phyloP scores from a whole-genome alignment of 2,329 filamentous ascomycete species.

The Ascochyta pisi region DNA sequence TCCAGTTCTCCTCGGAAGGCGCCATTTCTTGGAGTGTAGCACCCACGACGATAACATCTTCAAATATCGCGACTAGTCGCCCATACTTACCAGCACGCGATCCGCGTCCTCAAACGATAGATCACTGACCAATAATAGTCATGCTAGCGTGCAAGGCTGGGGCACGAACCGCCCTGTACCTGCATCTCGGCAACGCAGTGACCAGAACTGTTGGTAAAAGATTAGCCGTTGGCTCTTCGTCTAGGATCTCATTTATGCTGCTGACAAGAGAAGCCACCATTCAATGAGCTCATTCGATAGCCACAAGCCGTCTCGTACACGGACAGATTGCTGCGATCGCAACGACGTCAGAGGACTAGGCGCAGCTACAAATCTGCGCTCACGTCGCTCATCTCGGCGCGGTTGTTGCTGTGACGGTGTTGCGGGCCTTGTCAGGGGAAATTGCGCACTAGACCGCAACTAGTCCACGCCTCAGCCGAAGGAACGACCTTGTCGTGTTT shows the following conservation, averaged over 20 bases:
- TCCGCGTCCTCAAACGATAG: constrained; percentile 24
- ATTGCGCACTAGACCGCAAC: constrained; percentile 13
- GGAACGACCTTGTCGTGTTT: constrained; percentile 15
- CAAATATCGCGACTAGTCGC: constrained; percentile 23
- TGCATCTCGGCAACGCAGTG: constrained; percentile 27
- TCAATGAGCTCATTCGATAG: neutral
- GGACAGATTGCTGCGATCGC: neutral
- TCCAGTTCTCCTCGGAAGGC: neutral
- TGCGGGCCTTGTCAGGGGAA: constrained; percentile 4
- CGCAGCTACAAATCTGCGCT: neutral
- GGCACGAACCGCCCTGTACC: constrained; percentile 29
- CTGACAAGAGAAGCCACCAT: constrained; percentile 5
- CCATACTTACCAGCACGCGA: constrained; percentile 20
- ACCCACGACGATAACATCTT: constrained; percentile 15
- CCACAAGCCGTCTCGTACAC: neutral
- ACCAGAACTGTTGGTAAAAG: constrained; percentile 11
- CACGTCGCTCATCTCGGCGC: constrained; percentile 4
- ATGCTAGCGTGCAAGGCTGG: constrained; percentile 20
- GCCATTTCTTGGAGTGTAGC: neutral
- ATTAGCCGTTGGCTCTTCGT: constrained; percentile 26
- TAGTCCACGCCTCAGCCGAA: constrained; percentile 15
- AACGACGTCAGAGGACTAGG: neutral
- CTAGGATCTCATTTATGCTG: constrained; percentile 10
- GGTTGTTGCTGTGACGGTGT: constrained; percentile 2
- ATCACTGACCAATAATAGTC: constrained; percentile 26